A percentile compares a stretch with the other conserved stretches of the same genome.
Evolutionary conservation across 139 green algal genomes (phyloP).

Genomic region (Chlamydomonas incerta): DNA sequence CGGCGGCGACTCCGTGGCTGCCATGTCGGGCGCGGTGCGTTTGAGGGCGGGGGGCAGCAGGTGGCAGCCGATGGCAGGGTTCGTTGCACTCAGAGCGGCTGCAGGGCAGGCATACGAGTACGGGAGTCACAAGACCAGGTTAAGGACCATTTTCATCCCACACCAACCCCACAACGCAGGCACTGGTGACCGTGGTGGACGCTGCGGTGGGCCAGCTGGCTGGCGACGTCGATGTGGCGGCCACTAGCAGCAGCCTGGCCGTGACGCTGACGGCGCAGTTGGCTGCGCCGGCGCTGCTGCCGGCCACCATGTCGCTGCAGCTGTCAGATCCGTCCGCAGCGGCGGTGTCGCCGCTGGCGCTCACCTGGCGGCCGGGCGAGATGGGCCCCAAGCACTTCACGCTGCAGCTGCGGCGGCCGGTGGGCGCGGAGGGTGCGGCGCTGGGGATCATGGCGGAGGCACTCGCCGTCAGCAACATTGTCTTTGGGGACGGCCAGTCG

Average conservation of each 20-base stretch:
- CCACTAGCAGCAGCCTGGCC: background rate
- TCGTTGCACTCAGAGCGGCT: too few species aligned
- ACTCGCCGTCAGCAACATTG: background rate
- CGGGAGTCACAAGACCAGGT: background rate
- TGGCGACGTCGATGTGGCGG: background rate
- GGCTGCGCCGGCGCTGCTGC: background rate
- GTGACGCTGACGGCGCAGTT: background rate
- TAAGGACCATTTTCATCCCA: background rate
- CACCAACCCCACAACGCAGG: background rate
- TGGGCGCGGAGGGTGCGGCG: background rate
- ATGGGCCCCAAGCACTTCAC: background rate
- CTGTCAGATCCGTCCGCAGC: conserved; percentile 6
- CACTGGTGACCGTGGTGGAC: background rate
- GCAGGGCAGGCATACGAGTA: too few species aligned
- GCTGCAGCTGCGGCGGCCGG: background rate
- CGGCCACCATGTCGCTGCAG: background rate
- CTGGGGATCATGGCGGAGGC: background rate
- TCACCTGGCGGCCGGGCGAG: conserved; percentile 15
- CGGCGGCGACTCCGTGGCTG: background rate
- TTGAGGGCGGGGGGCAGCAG: too few species aligned
- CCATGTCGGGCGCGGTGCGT: background rate
- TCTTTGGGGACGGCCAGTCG: background rate
- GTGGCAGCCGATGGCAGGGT: too few species aligned
- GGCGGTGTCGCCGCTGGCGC: background rate
- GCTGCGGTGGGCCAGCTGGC: background rate